These are phyloP conservation scores for Forsythia suspensa DNA, from an alignment of 257 asterid genomes.

Conservation along the genomic window DNA sequence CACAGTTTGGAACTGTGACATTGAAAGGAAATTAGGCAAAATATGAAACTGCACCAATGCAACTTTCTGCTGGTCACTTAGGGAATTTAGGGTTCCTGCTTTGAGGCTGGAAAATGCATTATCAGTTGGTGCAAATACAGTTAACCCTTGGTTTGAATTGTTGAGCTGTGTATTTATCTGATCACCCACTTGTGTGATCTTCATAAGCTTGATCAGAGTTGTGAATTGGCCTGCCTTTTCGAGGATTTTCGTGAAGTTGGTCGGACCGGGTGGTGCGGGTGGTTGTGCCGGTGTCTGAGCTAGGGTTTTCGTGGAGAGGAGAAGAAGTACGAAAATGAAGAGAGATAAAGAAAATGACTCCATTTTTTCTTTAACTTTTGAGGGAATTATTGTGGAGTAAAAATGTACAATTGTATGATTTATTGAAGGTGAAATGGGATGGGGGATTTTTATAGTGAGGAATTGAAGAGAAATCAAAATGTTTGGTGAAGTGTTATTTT, in stretches of 20 bases:
- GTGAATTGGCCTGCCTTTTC: constrained; percentile 86
- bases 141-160: constrained; percentile 76
- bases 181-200: constrained; percentile 59
- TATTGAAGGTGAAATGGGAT: constrained; percentile 11
- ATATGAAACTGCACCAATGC: constrained; percentile 64
- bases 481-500: constrained; percentile 43
- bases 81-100: constrained; percentile 69
- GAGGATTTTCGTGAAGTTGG: constrained; percentile 76
- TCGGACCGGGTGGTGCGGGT: constrained; percentile 73
- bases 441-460: constrained; percentile 45
- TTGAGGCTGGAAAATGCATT: constrained; percentile 63
- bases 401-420: constrained; percentile 1
- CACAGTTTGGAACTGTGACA: constrained; percentile 76
- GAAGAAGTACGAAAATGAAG: constrained; percentile 27
- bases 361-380: constrained; percentile 27
- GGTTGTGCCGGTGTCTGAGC: constrained; percentile 45
- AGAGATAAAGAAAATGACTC: constrained; percentile 20
- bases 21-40: constrained; percentile 52
- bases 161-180: constrained; percentile 78
- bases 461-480: neutral
- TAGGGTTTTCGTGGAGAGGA: constrained; percentile 37
- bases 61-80: constrained; percentile 72
- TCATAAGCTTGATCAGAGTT: constrained; percentile 61
- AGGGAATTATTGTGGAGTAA: neutral
- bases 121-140: constrained; percentile 85